Percentiles rank a stretch among this genome's conserved stretches.
Conservation (phyloP, 1,284 basidiomycete genomes). For the Cronartium quercuum region DNA sequence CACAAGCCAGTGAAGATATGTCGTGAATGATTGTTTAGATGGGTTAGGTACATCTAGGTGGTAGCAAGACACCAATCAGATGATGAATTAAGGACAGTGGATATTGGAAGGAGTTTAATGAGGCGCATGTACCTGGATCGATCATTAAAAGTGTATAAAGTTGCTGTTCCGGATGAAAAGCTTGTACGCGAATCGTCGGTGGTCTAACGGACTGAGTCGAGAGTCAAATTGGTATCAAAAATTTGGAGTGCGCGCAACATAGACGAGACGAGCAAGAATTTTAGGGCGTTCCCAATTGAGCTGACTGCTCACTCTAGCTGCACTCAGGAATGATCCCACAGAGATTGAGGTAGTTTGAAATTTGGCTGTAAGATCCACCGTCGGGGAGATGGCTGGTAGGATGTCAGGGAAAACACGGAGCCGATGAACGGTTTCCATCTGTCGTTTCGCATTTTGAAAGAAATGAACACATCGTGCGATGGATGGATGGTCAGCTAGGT, state of each 20-base stretch:
- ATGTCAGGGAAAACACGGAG: constrained; percentile 87
- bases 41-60: constrained; percentile 68
- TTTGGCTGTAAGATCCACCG: constrained; percentile 57
- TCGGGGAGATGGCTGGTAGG: constrained; percentile 65
- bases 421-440: constrained; percentile 86
- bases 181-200: constrained; percentile 63
- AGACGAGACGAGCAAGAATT: background rate
- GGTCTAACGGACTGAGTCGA: constrained; percentile 57
- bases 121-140: constrained; percentile 60
- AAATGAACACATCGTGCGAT: background rate
- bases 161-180: constrained; percentile 70
- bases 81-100: background rate
- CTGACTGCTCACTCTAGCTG: constrained; percentile 58
- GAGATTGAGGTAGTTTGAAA: constrained; percentile 58
- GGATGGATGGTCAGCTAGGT: too few species aligned
- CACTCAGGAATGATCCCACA: constrained; percentile 62
- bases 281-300: background rate
- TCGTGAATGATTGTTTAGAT: constrained; percentile 60
- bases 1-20: constrained; percentile 81
- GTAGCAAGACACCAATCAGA: too few species aligned
- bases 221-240: background rate
- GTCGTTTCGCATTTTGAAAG: constrained; percentile 14
- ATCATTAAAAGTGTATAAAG: constrained; percentile 83
- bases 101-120: background rate
- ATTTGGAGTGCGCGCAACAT: background rate